Conservation (phyloP, 1,284 basidiomycete genomes). For the Phellopilus nigrolimitatus region DNA sequence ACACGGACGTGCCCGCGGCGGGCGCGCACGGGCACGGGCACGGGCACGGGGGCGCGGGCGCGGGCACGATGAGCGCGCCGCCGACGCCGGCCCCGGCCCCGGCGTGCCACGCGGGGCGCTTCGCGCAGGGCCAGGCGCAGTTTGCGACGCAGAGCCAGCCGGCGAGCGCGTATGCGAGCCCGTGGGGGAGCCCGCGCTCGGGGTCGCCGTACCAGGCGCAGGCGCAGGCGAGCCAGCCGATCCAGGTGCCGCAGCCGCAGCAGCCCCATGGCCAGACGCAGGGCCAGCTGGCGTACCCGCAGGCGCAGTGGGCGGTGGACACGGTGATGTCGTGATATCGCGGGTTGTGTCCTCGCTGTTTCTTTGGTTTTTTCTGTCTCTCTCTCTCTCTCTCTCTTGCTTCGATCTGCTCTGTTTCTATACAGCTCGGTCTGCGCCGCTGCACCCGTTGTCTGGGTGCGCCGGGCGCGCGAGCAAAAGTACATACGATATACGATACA, state of each 20-base stretch:
- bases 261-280: slow-evolving; percentile 19
- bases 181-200: slow-evolving; percentile 12
- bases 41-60: slow-evolving; percentile 23
- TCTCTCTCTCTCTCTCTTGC: not conserved
- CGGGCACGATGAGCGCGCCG: slow-evolving; percentile 22
- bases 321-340: not conserved
- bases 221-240: slow-evolving; percentile 27
- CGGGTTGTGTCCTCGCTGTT: no score
- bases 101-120: slow-evolving; percentile 17
- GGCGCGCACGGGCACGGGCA: slow-evolving; percentile 21
- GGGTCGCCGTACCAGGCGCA: slow-evolving; percentile 22
- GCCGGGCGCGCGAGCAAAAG: no score
- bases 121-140: not conserved
- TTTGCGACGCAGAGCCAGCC: slow-evolving; percentile 17
- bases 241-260: slow-evolving; percentile 25
- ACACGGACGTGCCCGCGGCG: slow-evolving; percentile 3
- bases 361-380: not conserved
- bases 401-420: not conserved
- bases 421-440: no score
- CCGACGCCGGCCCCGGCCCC: slow-evolving; percentile 10
- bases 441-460: no score
- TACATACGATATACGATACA: not conserved
- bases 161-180: slow-evolving; percentile 20
- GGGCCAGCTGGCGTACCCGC: not conserved
- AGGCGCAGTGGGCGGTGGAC: not conserved